A percentile compares a stretch with the other conserved stretches of the same genome.
Conservation (phyloP, 345 rosid genomes). For the Salix brachista region DNA sequence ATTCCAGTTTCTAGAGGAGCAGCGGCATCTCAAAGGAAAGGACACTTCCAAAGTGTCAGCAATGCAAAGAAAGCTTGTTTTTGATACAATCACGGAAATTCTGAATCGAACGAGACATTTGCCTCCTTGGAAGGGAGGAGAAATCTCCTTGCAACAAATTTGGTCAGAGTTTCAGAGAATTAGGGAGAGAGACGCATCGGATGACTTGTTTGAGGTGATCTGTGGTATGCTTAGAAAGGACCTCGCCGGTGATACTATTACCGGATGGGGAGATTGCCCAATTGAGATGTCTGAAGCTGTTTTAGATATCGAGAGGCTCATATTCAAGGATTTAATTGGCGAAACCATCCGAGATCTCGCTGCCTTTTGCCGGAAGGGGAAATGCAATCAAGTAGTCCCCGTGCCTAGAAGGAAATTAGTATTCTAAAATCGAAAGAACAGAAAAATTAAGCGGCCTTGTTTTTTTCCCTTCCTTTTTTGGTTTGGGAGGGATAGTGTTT, state of each 20-base stretch:
- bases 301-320: conserved; percentile 67
- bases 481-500: background rate
- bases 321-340: conserved; percentile 78
- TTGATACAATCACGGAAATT: conserved; percentile 64
- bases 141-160: conserved; percentile 39
- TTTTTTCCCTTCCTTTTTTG: background rate
- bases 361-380: conserved; percentile 28
- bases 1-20: conserved; percentile 70
- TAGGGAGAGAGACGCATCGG: conserved; percentile 43
- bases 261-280: conserved; percentile 60
- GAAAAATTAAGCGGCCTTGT: conserved; percentile 5
- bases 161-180: conserved; percentile 67
- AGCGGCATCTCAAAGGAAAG: conserved; percentile 54
- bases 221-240: conserved; percentile 73
- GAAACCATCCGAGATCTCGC: conserved; percentile 75
- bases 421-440: conserved; percentile 43
- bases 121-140: conserved; percentile 54
- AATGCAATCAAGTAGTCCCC: conserved; percentile 11
- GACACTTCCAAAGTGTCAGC: conserved; percentile 46
- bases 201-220: conserved; percentile 57
- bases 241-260: conserved; percentile 51
- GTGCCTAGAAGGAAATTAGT: conserved; percentile 59
- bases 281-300: conserved; percentile 70
- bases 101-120: conserved; percentile 42
- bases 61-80: conserved; percentile 61